Percentiles rank a stretch among this genome's conserved stretches.
Conservation (phyloP, 768 basidiomycete species). For the Amanita molliuscula region DNA sequence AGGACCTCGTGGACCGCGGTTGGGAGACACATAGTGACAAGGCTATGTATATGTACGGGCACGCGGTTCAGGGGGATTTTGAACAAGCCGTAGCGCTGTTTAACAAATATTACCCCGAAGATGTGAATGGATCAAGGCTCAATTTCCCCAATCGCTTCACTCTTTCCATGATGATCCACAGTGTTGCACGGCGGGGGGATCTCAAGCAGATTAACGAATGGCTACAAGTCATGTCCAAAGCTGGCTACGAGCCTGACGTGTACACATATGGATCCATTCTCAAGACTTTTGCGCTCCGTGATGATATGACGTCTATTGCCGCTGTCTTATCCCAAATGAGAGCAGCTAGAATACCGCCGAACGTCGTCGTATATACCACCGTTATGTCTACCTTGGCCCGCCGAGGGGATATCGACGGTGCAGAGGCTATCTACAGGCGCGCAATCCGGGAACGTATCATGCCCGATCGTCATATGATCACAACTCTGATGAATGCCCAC, state of each 20-base stretch:
- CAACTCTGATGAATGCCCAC: conserved; percentile 72
- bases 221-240: conserved; percentile 38
- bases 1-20: conserved; percentile 19
- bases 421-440: conserved; percentile 55
- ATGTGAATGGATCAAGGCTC: conserved; percentile 16
- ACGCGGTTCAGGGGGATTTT: conserved; percentile 35
- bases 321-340: conserved; percentile 55
- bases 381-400: conserved; percentile 58
- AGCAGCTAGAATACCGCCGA: conserved; percentile 32
- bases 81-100: conserved; percentile 39
- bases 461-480: conserved; percentile 57
- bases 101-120: conserved; percentile 38
- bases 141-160: conserved; percentile 36
- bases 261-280: conserved; percentile 54
- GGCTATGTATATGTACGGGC: conserved; percentile 43
- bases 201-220: conserved; percentile 38
- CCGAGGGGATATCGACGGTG: conserved; percentile 49
- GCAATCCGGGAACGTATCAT: conserved; percentile 51
- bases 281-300: conserved; percentile 39
- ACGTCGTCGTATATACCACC: conserved; percentile 48
- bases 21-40: conserved; percentile 20
- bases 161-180: conserved; percentile 47
- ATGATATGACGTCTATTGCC: conserved; percentile 43
- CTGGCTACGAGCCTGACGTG: conserved; percentile 41
- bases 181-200: conserved; percentile 35